Evolutionary conservation across 345 rosid species (phyloP), one percentile per base, ranked within the genome.

Genomic region (Raphanus sativus): DNA sequence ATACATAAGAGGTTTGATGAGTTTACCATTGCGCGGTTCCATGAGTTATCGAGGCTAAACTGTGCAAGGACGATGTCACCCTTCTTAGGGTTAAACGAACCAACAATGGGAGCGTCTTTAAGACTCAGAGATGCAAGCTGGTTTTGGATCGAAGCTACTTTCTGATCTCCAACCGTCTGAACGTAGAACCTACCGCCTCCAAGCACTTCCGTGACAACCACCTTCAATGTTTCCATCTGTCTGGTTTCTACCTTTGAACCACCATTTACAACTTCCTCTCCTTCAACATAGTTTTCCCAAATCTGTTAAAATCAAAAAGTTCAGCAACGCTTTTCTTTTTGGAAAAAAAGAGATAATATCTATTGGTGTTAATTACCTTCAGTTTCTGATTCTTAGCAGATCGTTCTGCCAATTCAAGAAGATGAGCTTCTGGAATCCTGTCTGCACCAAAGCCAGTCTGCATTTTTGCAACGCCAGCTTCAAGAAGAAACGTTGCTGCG

Each of bases 271-370:
- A 85, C 89, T 80, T 87, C 98, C 77, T 91, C 96, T 77, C 99
- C 99, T 88, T 96, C 99, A 56, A 96, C 98, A 84, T 86, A 93
- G 30, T 91, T 93, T 85, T 93, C 98, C 99, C 99, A 96, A 30
- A 93, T 82, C 99, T 96, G 85, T 59, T 59, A 77, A 69, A 28
- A 80, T 50, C 21, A 74, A 30, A 36, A 8, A 45, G 38, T 21
- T 52, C 8, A 24, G 65, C 8, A 38, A 55, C 12, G 67, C 2
- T 54, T 63, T 62, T 67, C 75, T 54, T 50, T 50, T 3, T 26
- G 82, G 15, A 8, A 45, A 4, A 1, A 11, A 4, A 24, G 40
- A 10, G 38, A 48, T 34, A 2, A 34, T 34, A 34, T 34, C 40
- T 65, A 48, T 7, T 62, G 52, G 61, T 71, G 84, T 67, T 0